Percentiles rank a stretch among this genome's conserved stretches.
Conservation (phyloP, 2,329 filamentous ascomycete genomes). For the Ophiostoma sp. region DNA sequence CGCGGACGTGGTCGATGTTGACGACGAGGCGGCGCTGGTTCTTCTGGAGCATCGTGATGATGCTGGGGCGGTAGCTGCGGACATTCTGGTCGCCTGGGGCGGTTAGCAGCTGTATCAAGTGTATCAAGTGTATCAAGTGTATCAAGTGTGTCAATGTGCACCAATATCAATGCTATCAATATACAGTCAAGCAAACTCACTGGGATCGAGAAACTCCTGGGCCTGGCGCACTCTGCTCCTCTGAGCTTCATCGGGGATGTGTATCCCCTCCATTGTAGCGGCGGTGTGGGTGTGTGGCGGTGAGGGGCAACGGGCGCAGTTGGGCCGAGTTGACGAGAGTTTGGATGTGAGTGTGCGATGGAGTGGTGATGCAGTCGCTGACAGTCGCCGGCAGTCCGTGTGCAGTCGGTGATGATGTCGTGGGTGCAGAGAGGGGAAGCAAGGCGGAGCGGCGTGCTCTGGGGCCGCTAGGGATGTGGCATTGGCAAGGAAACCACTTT, state of each 20-base stretch:
- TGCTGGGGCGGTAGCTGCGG: slow-evolving; percentile 81
- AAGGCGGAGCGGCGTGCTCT: neutral
- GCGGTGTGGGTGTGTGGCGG: slow-evolving; percentile 8
- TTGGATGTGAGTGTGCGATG: too few relatives aligned
- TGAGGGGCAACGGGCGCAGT: neutral
- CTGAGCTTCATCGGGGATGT: slow-evolving; percentile 77
- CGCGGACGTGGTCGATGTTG: slow-evolving; percentile 83
- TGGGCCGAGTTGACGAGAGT: neutral
- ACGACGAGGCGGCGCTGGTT: slow-evolving; percentile 61
- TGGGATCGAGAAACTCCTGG: slow-evolving; percentile 89
- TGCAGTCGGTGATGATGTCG: too few relatives aligned
- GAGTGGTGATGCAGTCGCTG: too few relatives aligned
- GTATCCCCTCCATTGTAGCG: slow-evolving; percentile 60
- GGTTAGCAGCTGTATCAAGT: slow-evolving; percentile 29
- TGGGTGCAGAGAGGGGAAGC: too few relatives aligned
- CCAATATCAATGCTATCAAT: too few relatives aligned
- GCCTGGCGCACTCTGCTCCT: slow-evolving; percentile 79
- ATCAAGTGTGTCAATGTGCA: too few relatives aligned
- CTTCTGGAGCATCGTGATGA: slow-evolving; percentile 70
- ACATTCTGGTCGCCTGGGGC: slow-evolving; percentile 48
- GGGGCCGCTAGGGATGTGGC: neutral
- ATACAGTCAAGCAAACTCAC: slow-evolving; percentile 41
- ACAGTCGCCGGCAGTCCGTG: too few relatives aligned
- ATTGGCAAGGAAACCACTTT: slow-evolving; percentile 4
- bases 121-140: too few relatives aligned